Evolutionary conservation across 805 yeast species (phyloP), one percentile per base, ranked within the genome.

Genomic region (Starmerella kuoi): DNA sequence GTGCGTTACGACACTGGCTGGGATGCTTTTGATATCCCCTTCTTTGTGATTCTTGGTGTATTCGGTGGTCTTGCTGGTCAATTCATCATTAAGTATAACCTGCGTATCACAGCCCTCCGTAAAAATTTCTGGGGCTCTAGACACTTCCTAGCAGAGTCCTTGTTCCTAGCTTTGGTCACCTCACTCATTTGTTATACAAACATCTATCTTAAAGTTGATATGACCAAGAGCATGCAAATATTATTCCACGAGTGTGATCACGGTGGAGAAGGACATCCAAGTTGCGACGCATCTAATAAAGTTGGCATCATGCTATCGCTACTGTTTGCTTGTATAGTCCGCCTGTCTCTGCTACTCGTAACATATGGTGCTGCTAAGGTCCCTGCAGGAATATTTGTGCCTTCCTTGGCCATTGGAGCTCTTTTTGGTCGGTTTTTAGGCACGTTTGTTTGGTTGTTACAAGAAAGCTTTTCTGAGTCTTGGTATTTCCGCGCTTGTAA

Each of bases 361-460:
- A 80, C 97, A 0, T 91, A 93, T 59, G 95, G 95, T 2, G 54
- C 50, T 1, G 77, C 86, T 48, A 85, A 80, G 61, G 87, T 88
- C 0, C 97, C 97, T 0, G 94, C 95, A 4, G 97, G 97, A 19
- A 86, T 87, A 6, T 87, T 87, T 63, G 95, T 87, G 17, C 97
- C 97, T 3, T 85, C 95, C 1, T 81, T 87, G 93, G 95, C 96
- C 0, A 83, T 87, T 3, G 97, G 97, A 19, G 95, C 96, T 0
- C 77, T 94, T 0, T 87, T 88, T 65, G 97, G 97, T 2, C 69
- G 95, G 41, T 77, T 86, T 0, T 55, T 88, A 4, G 95, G 96
- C 14, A 66, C 85, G 5, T 43, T 81, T 8, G 78, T 81, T 14
- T 81, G 84, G 53, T 56, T 63, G 21, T 47, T 70, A 14, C 64